These are phyloP conservation scores for Cutaneotrichosporon dermatis DNA, from an alignment of 1,284 basidiomycete genomes.

Conservation along the genomic window DNA sequence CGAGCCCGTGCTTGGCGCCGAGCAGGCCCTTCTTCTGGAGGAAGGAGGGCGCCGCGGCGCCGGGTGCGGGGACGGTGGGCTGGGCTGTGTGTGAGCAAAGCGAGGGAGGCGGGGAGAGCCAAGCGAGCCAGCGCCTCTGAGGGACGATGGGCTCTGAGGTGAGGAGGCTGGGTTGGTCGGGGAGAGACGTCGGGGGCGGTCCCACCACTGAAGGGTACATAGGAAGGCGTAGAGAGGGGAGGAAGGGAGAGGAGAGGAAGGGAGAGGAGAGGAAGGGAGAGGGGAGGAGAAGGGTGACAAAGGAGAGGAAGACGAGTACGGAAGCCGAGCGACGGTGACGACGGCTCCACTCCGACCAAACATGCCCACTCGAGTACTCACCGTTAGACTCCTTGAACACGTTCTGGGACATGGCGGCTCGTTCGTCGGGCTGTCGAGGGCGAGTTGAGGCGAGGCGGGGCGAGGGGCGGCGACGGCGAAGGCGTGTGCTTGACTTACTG, in stretches of 20 bases:
- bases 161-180: too few relatives aligned
- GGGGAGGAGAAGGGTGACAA: background rate
- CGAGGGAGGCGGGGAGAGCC: too few relatives aligned
- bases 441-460: background rate
- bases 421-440: background rate
- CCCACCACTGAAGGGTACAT: too few relatives aligned
- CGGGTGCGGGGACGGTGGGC: conserved; percentile 2
- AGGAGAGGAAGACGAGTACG: too few relatives aligned
- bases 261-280: background rate
- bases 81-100: background rate
- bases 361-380: conserved; percentile 1
- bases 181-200: too few relatives aligned
- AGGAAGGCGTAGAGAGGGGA: too few relatives aligned
- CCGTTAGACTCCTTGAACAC: conserved; percentile 23
- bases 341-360: background rate
- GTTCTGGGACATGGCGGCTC: conserved; percentile 11
- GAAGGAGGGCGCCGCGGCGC: conserved; percentile 29
- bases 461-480: too few relatives aligned
- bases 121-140: too few relatives aligned
- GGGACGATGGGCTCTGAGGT: too few relatives aligned
- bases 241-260: too few relatives aligned
- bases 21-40: conserved; percentile 46
- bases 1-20: conserved; percentile 11
- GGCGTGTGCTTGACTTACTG: background rate
- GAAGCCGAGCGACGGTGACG: too few relatives aligned